Evolutionary conservation across 768 basidiomycete genomes (phyloP).

Genomic region (Agrocybe pediades): DNA sequence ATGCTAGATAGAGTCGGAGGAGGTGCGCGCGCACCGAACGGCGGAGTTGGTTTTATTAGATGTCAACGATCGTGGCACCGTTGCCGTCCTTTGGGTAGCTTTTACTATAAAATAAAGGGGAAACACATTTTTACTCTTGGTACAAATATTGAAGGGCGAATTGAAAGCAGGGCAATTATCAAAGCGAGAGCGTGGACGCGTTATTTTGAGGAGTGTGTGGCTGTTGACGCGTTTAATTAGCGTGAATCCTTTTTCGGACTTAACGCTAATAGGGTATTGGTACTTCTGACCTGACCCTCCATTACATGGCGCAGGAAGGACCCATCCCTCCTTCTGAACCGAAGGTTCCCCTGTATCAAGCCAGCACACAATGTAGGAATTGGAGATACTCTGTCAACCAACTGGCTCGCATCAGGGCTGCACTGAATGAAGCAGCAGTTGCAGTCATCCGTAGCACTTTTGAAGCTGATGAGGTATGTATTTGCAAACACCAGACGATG

Average conservation of each 20-base stretch:
- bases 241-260: background rate
- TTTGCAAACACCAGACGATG: background rate
- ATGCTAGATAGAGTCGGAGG: too few species aligned
- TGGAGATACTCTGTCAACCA: slow-evolving; percentile 85
- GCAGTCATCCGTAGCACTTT: slow-evolving; percentile 75
- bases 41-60: too few species aligned
- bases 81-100: too few species aligned
- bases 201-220: slow-evolving; percentile 16
- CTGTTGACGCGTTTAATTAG: slow-evolving; percentile 18
- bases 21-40: too few species aligned
- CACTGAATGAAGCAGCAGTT: slow-evolving; percentile 78
- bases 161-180: too few species aligned
- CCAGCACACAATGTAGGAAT: slow-evolving; percentile 79
- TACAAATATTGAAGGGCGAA: too few species aligned
- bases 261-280: too few species aligned
- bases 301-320: background rate
- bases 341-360: slow-evolving; percentile 64
- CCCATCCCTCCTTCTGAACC: slow-evolving; percentile 3
- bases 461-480: slow-evolving; percentile 72
- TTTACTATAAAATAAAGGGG: too few species aligned
- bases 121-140: too few species aligned
- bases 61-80: too few species aligned
- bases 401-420: slow-evolving; percentile 58
- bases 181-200: too few species aligned
- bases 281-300: background rate